Conservation (phyloP, 176 grass and related monocot genomes). For the Eragrostis curvula region DNA sequence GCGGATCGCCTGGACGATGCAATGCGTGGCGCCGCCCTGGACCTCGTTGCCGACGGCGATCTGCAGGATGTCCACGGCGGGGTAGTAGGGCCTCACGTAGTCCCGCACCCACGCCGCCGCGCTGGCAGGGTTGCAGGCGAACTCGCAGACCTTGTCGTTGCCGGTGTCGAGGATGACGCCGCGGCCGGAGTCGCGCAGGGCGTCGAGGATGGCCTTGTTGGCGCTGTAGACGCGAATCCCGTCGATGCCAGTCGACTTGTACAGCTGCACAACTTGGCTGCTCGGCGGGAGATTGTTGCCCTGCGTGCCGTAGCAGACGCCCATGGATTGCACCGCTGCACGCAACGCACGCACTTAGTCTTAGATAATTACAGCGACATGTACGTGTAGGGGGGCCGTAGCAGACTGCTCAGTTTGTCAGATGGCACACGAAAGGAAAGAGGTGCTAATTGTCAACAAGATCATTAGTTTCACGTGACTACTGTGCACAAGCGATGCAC, state of each 20-base stretch:
- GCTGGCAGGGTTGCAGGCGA: slow-evolving; percentile 29
- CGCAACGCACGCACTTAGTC: not conserved
- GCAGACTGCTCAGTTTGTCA: too few species aligned
- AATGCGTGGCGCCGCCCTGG: slow-evolving; percentile 17
- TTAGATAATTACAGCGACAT: too few species aligned
- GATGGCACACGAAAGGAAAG: too few species aligned
- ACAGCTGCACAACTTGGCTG: slow-evolving; percentile 57
- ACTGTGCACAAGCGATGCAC: too few species aligned
- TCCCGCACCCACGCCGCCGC: slow-evolving; percentile 52
- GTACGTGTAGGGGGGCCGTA: too few species aligned
- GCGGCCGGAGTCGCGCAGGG: slow-evolving; percentile 50
- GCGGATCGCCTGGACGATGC: slow-evolving; percentile 67
- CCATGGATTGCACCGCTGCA: slow-evolving; percentile 64
- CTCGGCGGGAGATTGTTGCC: slow-evolving; percentile 63
- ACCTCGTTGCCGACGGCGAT: slow-evolving; percentile 81
- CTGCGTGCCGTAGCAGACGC: slow-evolving; percentile 65
- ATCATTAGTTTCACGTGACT: too few species aligned
- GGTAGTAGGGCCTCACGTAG: slow-evolving; percentile 58
- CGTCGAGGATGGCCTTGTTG: slow-evolving; percentile 32
- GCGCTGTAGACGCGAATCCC: slow-evolving; percentile 71
- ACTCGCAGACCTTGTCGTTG: not conserved
- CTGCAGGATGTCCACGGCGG: slow-evolving; percentile 57
- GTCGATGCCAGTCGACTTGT: slow-evolving; percentile 58
- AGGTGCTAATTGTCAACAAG: too few species aligned
- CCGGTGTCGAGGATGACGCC: slow-evolving; percentile 50